Evolutionary conservation across 2,329 filamentous ascomycete species (phyloP), one percentile per base, ranked within the genome.

Genomic region (Sclerotinia subarctica): DNA sequence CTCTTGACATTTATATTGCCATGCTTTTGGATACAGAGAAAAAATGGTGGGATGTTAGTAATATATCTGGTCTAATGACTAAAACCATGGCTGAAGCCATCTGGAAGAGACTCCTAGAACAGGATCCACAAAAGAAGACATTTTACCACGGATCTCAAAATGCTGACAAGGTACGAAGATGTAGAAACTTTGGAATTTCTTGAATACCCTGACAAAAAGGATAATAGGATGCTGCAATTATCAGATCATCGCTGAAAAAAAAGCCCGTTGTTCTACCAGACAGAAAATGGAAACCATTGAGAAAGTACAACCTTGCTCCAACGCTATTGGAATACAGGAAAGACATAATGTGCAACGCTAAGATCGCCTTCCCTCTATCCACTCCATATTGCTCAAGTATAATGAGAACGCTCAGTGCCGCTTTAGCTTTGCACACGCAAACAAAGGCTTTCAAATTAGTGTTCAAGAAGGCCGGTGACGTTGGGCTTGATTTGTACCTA

Each of bases 21-120:
- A 70, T 76, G 58, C 68, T 75, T 17, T 44, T 69, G n/a, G 70
- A 74, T 17, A 29, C 67, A 32, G 51, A 69, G 32, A 58, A 63
- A 1, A 19, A 62, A 2, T 73, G 69, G 60, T 56, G 46, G 5
- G 75, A 76, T 64, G 67, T 73, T 8, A 57, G 59, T 26, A n/a
- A 67, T 6, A 68, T 71, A 19, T 26, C 59, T 15, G 26, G 64
- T 17, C 35, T 69, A 17, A 69, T 74, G 17, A 56, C 70, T 15
- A 11, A 26, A 19, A 21, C 26, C 17, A 69, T 64, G 13, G 69
- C 73, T 26, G 29, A 58, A 21, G 58, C 32, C 2, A 70, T 77
- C 11, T 76, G 73, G 71, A 24, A 68, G 26, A 47, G 70, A 62
- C 67, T 73, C 17, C 38, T 38, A 5, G 10, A 64, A 24, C 57